Percentiles rank a stretch among this genome's conserved stretches.
phyloP scores from a whole-genome alignment of 768 basidiomycete genomes.

The Lyophyllum semitale region DNA sequence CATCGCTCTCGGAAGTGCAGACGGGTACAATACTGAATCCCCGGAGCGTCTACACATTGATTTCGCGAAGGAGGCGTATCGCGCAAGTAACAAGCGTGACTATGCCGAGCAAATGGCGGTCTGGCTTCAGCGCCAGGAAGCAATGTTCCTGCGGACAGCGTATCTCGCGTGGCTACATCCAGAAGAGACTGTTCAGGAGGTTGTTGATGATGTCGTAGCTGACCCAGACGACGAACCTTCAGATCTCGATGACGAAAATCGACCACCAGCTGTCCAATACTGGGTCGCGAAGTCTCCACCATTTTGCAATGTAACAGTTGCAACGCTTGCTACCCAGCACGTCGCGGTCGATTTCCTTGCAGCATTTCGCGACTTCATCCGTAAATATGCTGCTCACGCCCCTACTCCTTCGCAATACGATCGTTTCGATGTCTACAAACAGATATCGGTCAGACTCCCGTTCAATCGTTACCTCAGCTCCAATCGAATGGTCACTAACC shows the following conservation, averaged over 20 bases:
- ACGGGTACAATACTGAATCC: background rate
- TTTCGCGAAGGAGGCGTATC: too few relatives aligned
- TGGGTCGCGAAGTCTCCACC: slow-evolving; percentile 8
- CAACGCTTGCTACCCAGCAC: slow-evolving; percentile 6
- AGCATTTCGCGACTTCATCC: slow-evolving; percentile 9
- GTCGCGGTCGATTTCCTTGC: slow-evolving; percentile 8
- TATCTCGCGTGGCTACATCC: slow-evolving; percentile 27
- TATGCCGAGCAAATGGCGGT: slow-evolving; percentile 33
- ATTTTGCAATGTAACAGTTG: slow-evolving; percentile 9
- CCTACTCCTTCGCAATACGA: slow-evolving; percentile 1
- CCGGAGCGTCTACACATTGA: too few relatives aligned
- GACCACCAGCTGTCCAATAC: background rate
- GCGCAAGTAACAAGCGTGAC: slow-evolving; percentile 21
- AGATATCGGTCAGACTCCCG: background rate
- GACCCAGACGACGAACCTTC: background rate
- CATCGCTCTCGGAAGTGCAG: background rate
- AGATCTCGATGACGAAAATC: slow-evolving; percentile 4
- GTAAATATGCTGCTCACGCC: background rate
- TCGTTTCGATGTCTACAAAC: slow-evolving; percentile 13
- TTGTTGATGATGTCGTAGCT: background rate
- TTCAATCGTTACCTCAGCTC: slow-evolving; percentile 6
- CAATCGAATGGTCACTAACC: background rate
- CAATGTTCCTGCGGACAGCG: slow-evolving; percentile 16
- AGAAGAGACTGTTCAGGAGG: background rate
- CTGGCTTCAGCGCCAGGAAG: slow-evolving; percentile 33